phyloP scores from a whole-genome alignment of 352 stramenopile genomes.

The Blastocystis sp. region DNA sequence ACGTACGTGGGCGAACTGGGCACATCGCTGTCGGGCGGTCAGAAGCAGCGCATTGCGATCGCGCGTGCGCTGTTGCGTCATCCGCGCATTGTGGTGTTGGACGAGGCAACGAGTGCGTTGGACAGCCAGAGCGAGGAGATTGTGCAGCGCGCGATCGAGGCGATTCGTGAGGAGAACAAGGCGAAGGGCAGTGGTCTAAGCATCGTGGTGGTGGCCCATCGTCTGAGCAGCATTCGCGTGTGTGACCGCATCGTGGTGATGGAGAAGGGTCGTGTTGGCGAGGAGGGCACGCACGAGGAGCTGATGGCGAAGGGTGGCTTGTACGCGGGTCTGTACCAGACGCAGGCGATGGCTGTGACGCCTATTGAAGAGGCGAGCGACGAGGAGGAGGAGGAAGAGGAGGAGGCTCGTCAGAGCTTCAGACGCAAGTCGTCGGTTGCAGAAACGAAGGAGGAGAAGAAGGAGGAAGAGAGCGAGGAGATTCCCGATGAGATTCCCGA shows the following conservation, averaged over 20 bases:
- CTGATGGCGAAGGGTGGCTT: constrained; percentile 78
- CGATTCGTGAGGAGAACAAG: constrained; percentile 69
- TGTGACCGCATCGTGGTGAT: constrained; percentile 89
- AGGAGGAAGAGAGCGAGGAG: background rate
- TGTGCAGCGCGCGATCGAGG: constrained; percentile 78
- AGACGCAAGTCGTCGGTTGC: no score
- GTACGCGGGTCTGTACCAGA: constrained; percentile 77
- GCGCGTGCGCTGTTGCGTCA: constrained; percentile 77
- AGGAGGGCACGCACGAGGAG: constrained; percentile 86
- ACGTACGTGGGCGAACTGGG: constrained; percentile 78
- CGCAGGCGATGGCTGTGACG: background rate
- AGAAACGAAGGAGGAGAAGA: background rate
- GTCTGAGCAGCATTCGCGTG: constrained; percentile 83
- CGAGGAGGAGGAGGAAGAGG: background rate
- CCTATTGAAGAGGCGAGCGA: background rate
- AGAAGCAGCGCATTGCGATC: constrained; percentile 86
- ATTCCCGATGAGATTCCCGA: constrained; percentile 5
- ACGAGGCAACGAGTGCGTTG: constrained; percentile 79
- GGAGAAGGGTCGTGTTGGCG: constrained; percentile 81
- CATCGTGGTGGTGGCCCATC: constrained; percentile 72
- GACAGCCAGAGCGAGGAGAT: constrained; percentile 83
- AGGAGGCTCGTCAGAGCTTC: no score
- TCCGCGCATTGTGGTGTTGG: constrained; percentile 79
- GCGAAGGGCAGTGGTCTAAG: background rate
- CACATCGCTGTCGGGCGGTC: constrained; percentile 79